These are phyloP conservation scores for Coemansia sp. DNA, from an alignment of 192 early-diverging fungal genomes.

Conservation along the genomic window DNA sequence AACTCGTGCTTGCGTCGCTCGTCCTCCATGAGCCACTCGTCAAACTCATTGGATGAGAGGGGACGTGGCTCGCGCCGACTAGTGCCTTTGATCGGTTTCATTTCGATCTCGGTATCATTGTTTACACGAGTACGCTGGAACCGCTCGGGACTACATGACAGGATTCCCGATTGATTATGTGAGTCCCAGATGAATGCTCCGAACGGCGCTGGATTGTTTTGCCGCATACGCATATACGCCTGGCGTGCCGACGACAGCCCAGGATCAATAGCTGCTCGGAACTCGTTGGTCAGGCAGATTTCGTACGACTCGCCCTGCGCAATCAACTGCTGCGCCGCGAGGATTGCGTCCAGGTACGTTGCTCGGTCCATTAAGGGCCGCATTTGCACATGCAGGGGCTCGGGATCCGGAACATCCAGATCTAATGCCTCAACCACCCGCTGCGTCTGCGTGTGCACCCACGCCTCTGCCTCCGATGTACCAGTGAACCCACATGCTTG, in stretches of 20 bases:
- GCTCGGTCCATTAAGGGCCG: constrained; percentile 16
- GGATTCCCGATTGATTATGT: constrained; percentile 34
- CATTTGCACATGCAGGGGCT: constrained; percentile 1
- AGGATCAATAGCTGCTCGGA: constrained; percentile 29
- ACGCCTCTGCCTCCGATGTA: neutral
- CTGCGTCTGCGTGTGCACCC: neutral
- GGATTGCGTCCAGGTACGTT: constrained; percentile 58
- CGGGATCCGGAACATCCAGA: no score
- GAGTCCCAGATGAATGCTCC: constrained; percentile 69
- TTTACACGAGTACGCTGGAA: constrained; percentile 59
- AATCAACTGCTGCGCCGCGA: constrained; percentile 62
- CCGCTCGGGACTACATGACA: constrained; percentile 78
- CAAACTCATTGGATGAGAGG: neutral
- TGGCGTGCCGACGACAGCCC: neutral
- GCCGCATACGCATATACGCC: constrained; percentile 57
- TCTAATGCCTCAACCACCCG: neutral
- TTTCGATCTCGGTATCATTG: constrained; percentile 57
- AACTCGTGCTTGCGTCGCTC: constrained; percentile 37
- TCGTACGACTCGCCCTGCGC: constrained; percentile 92
- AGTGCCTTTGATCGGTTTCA: constrained; percentile 98
- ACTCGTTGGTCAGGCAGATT: constrained; percentile 86
- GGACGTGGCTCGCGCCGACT: constrained; percentile 16
- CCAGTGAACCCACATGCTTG: constrained; percentile 16
- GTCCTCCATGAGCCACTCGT: constrained; percentile 26
- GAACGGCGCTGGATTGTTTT: constrained; percentile 84